A percentile compares a stretch with the other conserved stretches of the same genome.
Evolutionary conservation across 2,329 filamentous ascomycete species (phyloP).

Genomic region (Ascochyta clinopodiicola): DNA sequence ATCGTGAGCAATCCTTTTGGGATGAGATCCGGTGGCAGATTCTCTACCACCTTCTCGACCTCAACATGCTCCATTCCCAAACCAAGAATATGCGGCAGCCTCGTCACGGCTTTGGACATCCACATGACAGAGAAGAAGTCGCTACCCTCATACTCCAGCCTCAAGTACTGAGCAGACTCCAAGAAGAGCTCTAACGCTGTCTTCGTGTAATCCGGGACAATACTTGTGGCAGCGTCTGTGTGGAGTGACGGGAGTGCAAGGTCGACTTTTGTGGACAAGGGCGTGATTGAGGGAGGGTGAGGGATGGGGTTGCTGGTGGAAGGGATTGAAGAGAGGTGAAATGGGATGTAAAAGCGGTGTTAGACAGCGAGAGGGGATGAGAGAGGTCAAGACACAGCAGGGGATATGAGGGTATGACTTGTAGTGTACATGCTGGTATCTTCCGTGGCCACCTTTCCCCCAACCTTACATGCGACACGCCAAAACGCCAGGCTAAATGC

Average conservation of each 20-base stretch:
- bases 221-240: no score
- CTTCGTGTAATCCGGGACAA: no score
- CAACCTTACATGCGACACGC: conserved; percentile 15
- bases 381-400: not conserved
- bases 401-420: not conserved
- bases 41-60: no score
- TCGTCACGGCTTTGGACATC: no score
- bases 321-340: not conserved
- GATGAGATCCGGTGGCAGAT: no score
- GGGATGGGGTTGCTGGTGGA: not conserved
- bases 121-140: no score
- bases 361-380: not conserved
- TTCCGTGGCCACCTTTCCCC: not conserved
- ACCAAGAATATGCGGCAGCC: no score
- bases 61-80: no score
- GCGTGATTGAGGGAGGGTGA: not conserved
- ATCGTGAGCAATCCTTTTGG: no score
- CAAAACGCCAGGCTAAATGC: conserved; percentile 45
- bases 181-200: no score
- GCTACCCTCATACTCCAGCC: no score
- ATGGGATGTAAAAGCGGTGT: not conserved
- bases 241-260: not conserved
- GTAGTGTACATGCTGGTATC: not conserved
- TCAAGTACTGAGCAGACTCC: no score
- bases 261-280: not conserved